Evolutionary conservation across 768 basidiomycete genomes (phyloP), one percentile per base, ranked within the genome.

Genomic region (Kondoa malvinella): DNA sequence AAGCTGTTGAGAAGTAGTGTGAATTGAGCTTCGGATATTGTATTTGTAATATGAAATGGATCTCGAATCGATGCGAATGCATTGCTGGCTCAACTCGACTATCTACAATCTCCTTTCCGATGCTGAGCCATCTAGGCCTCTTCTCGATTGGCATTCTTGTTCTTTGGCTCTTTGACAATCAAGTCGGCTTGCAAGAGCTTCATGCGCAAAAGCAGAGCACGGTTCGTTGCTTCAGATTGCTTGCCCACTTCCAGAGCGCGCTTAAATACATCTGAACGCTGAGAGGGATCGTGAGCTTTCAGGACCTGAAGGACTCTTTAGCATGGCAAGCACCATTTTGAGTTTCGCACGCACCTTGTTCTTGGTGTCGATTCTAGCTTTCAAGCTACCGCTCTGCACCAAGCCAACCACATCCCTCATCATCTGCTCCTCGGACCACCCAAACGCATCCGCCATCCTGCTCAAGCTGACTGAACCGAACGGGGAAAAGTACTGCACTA

Each of bases 401-500:
- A 96, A 81, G 26, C 78, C 76, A 17, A 92, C 87, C 26, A 95
- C 85, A 68, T 87, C 83, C 40, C 78, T 77, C 76, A 89, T 85
- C 32, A 89, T 83, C 69, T 86, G 83, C 1, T 84, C 83, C 4
- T 87, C 78, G 0, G 81, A 80, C 84, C 87, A 86, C 1, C 91
- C 92, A 73, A 96, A 94, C 12, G 91, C 89, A 1, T 78, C 76
- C 40, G 87, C 85, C 89, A 95, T 92, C 34, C 86, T 82, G 57
- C 86, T 85, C 31, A 96, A 82, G 57, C 84, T 81, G 75, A 95
- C 89, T 8, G 87, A 84, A 30, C 87, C 82, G 77, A 92, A 97
- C 0, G 92, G 92, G 72, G 85, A 83, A 80, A 95, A 91, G 78
- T 92, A 96, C 61, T 90, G 82, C n/a, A 83, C 80, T 62, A 96